Percentiles rank a stretch among this genome's conserved stretches.
Conservation (phyloP, 2,329 filamentous ascomycete genomes). For the Pyricularia sp. region DNA sequence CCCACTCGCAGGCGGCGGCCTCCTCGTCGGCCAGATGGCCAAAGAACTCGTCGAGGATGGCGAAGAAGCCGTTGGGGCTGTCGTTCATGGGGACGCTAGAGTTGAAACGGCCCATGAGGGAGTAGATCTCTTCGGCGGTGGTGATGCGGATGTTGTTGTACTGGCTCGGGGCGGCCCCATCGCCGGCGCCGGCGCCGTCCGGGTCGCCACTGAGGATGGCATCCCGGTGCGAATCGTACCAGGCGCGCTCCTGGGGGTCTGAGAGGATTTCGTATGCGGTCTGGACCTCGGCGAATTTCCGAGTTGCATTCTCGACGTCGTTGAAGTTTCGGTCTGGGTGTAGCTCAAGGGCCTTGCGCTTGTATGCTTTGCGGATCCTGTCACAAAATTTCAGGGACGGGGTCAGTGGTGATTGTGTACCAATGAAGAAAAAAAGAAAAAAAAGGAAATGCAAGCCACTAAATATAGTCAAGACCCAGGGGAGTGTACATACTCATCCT, state of each 20-base stretch:
- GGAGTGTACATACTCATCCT: slow-evolving; percentile 54
- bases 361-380: slow-evolving; percentile 88
- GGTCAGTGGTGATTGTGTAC: neutral
- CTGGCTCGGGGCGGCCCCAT: slow-evolving; percentile 21
- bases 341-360: slow-evolving; percentile 77
- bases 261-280: slow-evolving; percentile 92
- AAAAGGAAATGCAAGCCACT: neutral
- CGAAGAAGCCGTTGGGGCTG: slow-evolving; percentile 71
- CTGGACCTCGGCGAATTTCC: slow-evolving; percentile 81
- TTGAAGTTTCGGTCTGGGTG: slow-evolving; percentile 91
- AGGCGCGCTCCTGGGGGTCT: slow-evolving; percentile 86
- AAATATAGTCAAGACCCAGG: neutral
- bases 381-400: neutral
- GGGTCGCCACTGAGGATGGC: slow-evolving; percentile 57
- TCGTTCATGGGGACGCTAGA: slow-evolving; percentile 69
- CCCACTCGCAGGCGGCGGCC: slow-evolving; percentile 57
- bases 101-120: slow-evolving; percentile 69
- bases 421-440: no score
- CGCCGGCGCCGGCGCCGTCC: slow-evolving; percentile 21
- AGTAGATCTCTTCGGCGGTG: slow-evolving; percentile 65
- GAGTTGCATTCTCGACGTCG: slow-evolving; percentile 71
- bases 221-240: slow-evolving; percentile 92
- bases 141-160: slow-evolving; percentile 61
- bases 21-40: slow-evolving; percentile 72
- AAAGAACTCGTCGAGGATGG: slow-evolving; percentile 64